Evolutionary conservation across 2,329 filamentous ascomycete species (phyloP), one percentile per base, ranked within the genome.

Genomic region (Scytalidium lignicola): DNA sequence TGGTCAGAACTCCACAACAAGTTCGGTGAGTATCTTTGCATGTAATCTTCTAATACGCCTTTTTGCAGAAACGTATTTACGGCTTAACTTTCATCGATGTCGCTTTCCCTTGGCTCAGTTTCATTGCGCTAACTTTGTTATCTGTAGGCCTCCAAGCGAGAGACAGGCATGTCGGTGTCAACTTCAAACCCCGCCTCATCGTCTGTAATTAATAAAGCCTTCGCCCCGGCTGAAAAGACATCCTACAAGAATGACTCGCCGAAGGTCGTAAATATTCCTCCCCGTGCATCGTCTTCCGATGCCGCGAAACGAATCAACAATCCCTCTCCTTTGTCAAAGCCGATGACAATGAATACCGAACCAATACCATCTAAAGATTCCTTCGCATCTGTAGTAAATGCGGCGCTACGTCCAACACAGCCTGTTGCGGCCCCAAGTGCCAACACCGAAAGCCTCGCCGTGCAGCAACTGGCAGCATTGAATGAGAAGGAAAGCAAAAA

Each of bases 401-500:
- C 64, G 26, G 62, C 63, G n/a, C 53, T 63, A 7, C 62, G 63
- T 44, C 61, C 61, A 46, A 43, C 57, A 6, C 62, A 61, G 44
- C 55, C 61, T 43, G 59, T 60, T 28, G 45, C 60, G 62, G 48
- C 59, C 63, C 56, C 64, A 48, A 57, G 60, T 13, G 57, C 63
- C 50, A 67, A 65, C 55, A 61, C 62, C 55, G 61, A 60, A 54
- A 71, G 72, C 47, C 83, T 88, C 43, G 92, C 92, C 18, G 85
- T 88, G 13, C 85, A 90, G 66, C 90, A 95, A 50, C 78, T 97
- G 37, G 83, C 88, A 42, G 90, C 91, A n/a, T 76, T 97, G 49
- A 92, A 85, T 52, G 87, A 92, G 57, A 92, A 88, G 64, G 88
- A 89, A 47, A 74, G 74, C 22, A 87, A 82, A 64, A 90, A 90